Percentiles rank a stretch among this genome's conserved stretches.
phyloP scores from a whole-genome alignment of 345 rosid species.

The Diplotaxis tenuifolia region DNA sequence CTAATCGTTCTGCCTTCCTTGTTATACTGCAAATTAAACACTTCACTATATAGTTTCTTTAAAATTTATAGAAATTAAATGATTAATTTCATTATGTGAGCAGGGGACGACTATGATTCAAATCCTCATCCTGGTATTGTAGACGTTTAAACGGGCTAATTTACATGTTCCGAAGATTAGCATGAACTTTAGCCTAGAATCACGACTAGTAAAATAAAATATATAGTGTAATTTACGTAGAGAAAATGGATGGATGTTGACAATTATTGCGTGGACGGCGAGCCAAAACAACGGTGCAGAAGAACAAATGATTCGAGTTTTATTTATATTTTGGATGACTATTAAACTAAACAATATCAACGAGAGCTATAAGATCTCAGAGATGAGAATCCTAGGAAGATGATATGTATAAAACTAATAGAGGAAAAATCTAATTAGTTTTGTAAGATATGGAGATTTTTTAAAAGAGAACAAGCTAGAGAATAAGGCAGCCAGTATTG shows the following conservation, averaged over 20 bases:
- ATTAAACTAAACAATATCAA: slow-evolving; percentile 18
- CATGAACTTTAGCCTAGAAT: neutral
- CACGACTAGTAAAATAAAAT: neutral
- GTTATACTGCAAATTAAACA: neutral
- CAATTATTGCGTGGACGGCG: slow-evolving; percentile 22
- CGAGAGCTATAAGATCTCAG: slow-evolving; percentile 1
- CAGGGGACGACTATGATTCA: neutral
- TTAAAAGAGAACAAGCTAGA: slow-evolving; percentile 14
- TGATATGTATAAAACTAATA: slow-evolving; percentile 1
- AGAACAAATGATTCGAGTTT: slow-evolving; percentile 29
- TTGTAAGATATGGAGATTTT: neutral
- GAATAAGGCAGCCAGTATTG: slow-evolving; percentile 34
- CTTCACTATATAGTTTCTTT: neutral
- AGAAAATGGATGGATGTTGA: neutral
- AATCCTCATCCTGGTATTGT: neutral
- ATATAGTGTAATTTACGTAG: neutral
- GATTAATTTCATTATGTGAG: neutral
- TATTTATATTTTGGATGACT: slow-evolving; percentile 16
- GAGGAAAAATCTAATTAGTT: neutral
- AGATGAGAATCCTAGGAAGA: slow-evolving; percentile 33
- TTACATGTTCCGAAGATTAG: neutral
- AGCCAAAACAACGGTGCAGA: slow-evolving; percentile 21
- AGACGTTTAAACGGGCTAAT: neutral
- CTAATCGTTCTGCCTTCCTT: neutral
- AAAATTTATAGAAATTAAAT: neutral